Evolutionary conservation across 352 stramenopile species (phyloP).

Genomic region (Globisporangium uncinulatum): DNA sequence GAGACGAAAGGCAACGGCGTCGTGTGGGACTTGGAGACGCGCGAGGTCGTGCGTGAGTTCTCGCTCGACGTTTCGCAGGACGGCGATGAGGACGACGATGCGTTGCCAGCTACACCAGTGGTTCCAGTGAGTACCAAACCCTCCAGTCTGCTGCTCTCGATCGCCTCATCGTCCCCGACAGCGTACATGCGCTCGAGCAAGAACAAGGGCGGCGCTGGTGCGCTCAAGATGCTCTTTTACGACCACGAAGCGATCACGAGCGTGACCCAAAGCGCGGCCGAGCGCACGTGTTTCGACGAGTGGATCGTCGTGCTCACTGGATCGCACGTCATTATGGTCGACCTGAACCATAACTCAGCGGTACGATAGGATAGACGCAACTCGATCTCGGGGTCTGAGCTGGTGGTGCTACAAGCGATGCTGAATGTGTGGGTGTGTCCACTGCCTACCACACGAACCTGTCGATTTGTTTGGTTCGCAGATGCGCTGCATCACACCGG

Average conservation of each 20-base stretch:
- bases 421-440: neutral
- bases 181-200: conserved; percentile 49
- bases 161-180: conserved; percentile 33
- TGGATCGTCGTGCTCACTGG: conserved; percentile 57
- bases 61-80: conserved; percentile 51
- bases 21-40: conserved; percentile 74
- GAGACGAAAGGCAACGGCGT: conserved; percentile 53
- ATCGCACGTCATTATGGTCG: conserved; percentile 61
- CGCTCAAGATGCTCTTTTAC: conserved; percentile 68
- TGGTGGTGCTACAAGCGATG: neutral
- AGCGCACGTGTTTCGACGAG: conserved; percentile 64
- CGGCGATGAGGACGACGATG: conserved; percentile 14
- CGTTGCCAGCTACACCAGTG: conserved; percentile 3
- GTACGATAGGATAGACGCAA: conserved; percentile 18
- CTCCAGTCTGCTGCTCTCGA: conserved; percentile 21
- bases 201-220: conserved; percentile 27
- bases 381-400: neutral
- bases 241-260: conserved; percentile 60
- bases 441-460: too few species aligned
- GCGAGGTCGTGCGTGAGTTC: conserved; percentile 57
- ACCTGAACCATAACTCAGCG: conserved; percentile 57
- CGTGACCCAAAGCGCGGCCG: conserved; percentile 28
- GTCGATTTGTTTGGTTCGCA: conserved; percentile 1
- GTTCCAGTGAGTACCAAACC: conserved; percentile 15
- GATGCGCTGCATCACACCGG: conserved; percentile 32